Base-by-base conservation (phyloP, 352 stramenopile genomes). In the Phytophthora pinifolia region DNA sequence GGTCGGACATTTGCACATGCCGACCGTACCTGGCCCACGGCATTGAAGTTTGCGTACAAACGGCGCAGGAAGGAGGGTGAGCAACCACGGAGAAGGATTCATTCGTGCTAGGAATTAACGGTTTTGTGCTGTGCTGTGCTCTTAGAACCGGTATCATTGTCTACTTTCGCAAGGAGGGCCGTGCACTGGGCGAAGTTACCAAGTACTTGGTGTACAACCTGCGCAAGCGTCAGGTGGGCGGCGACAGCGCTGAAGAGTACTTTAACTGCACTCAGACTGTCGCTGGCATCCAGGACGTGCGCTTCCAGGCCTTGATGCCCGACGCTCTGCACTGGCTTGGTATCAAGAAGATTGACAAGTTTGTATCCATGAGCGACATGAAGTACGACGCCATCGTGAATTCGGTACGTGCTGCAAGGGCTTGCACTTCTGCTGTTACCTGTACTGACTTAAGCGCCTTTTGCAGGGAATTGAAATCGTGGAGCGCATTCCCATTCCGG, bases 151-250 rank as follows among this genome's bases (percentile, higher is more conserved):
- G 97, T 33, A 81, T 99, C 44, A 97, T 99, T 51, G 94, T 99
- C 45, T 99, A 99, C 70, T 99, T 97, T 70, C 93, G 97, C 14
- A 99, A 99, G 72, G 97, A 99, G 73, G 97, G 97, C 27, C 81
- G 97, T 31, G 95, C 92, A 18, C 78, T 99, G 9, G 97, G 97
- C 36, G 97, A 99, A 82, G 97, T 99, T 20, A 99, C 97, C 32
- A 99, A 99, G 72, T 99, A 99, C 72, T 74, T 99, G 14, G 97
- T 99, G 14, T 99, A 99, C 87, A 99, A 99, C 74, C 89, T 98
- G 39, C 88, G 97, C 41, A 99, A 99, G 81, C 89, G 97, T 32
- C 97, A 99, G 57, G 88, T 99, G 60, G 97, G 97, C 14, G 97
- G 96, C 43, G 97, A 99, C 71, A 93, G 83, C 33, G 96, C 97